phyloP scores from a whole-genome alignment of 2,329 filamentous ascomycete species.

The Thelonectria rubi region DNA sequence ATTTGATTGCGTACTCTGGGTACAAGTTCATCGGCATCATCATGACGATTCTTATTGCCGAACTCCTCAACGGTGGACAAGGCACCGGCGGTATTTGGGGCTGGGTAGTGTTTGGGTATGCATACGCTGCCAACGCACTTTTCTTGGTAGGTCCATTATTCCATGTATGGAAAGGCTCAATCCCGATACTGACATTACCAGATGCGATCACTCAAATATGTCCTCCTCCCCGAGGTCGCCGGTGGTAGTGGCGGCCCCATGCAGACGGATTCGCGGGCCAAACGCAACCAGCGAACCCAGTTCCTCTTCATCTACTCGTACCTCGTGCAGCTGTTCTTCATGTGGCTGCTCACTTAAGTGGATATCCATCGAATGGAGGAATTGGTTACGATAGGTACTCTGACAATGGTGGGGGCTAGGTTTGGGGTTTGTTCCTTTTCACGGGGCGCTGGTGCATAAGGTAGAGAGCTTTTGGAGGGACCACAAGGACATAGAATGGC shows the following conservation, averaged over 20 bases:
- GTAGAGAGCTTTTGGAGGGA: conserved; percentile 9
- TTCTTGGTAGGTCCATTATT: conserved; percentile 76
- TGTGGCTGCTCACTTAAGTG: conserved; percentile 74
- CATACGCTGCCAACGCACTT: conserved; percentile 92
- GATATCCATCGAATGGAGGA: neutral
- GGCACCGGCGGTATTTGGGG: conserved; percentile 89
- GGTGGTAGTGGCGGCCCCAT: conserved; percentile 71
- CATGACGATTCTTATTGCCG: conserved; percentile 80
- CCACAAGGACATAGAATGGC: conserved; percentile 20
- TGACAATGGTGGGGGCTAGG: neutral
- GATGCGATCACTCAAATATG: conserved; percentile 95
- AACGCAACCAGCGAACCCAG: conserved; percentile 87
- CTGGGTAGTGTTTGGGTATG: conserved; percentile 90
- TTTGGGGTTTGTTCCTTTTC: conserved; percentile 12
- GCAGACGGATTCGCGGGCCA: conserved; percentile 79
- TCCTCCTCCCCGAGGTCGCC: conserved; percentile 85
- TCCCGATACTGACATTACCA: conserved; percentile 48
- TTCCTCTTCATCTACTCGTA: conserved; percentile 96
- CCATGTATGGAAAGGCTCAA: too few species aligned
- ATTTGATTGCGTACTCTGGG: conserved; percentile 93
- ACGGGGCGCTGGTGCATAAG: conserved; percentile 23
- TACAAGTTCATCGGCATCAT: conserved; percentile 99
- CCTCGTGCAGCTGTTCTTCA: conserved; percentile 91
- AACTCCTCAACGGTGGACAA: conserved; percentile 78
- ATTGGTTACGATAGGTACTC: neutral